A percentile compares a stretch with the other conserved stretches of the same genome.
These are phyloP conservation scores for Boletellus sp. DNA, from an alignment of 1,284 basidiomycete species.

Conservation along the genomic window DNA sequence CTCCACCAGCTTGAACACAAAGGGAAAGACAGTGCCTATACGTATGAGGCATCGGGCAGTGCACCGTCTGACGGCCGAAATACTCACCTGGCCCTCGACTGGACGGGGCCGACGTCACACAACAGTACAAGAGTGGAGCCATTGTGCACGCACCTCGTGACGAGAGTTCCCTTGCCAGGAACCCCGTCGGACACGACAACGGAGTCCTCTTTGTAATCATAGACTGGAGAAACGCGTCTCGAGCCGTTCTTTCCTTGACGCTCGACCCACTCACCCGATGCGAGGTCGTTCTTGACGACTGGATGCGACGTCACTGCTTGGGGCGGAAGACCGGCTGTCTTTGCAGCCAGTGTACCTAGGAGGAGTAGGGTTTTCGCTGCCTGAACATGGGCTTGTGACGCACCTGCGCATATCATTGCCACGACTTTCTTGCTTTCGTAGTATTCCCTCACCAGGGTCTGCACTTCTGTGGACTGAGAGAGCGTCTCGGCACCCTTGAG, in stretches of 20 bases:
- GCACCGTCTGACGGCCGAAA: background rate
- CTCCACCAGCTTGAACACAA: constrained; percentile 72
- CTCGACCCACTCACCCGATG: constrained; percentile 42
- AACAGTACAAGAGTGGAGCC: background rate
- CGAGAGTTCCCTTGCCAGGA: constrained; percentile 49
- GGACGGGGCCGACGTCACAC: constrained; percentile 3
- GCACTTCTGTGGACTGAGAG: constrained; percentile 56
- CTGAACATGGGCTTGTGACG: constrained; percentile 1
- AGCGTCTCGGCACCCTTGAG: constrained; percentile 78
- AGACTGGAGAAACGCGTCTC: constrained; percentile 44
- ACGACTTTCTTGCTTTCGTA: constrained; percentile 61
- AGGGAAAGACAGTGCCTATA: constrained; percentile 72
- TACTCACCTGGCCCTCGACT: constrained; percentile 75
- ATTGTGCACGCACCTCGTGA: constrained; percentile 59
- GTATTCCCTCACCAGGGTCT: constrained; percentile 62
- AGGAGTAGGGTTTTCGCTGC: background rate
- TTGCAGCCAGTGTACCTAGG: constrained; percentile 66
- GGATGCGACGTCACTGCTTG: constrained; percentile 81
- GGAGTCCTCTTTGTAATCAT: constrained; percentile 73
- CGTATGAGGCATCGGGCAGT: background rate
- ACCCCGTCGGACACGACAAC: constrained; percentile 61
- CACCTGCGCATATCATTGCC: constrained; percentile 83
- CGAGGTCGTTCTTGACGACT: constrained; percentile 62
- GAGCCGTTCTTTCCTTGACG: background rate
- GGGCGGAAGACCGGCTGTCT: constrained; percentile 57